Base-by-base conservation (phyloP, 257 asterid genomes). In the Solanum verrucosum region DNA sequence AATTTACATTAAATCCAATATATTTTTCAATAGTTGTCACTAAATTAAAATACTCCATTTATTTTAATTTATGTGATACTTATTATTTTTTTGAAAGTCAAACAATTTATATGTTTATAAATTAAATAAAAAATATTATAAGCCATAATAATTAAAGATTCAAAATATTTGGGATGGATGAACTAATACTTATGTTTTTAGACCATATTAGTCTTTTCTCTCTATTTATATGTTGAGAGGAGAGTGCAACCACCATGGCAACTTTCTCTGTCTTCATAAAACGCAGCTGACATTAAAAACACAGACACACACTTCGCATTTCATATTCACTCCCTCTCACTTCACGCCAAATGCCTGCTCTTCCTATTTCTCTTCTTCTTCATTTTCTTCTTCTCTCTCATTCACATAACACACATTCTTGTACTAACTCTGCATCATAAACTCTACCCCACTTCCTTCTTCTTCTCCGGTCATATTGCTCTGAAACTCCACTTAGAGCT, bases 281-380 rank as follows among this genome's bases (percentile, higher is more conserved):
- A 85, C 91, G 67, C 88, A 89, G 87, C 84, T 77, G 85, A 87
- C 88, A 94, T 92, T 90, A 86, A 90, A 93, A 90, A 46, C 92
- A 40, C 87, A 38, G 31, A 84, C 68, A 75, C 88, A 86, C 68
- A 71, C 77, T 44, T 49, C 0, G 63, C 65, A 78, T 88, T 83
- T 91, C 91, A 89, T 90, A 88, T 91, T 92, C 89, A 84, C 92
- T 91, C 93, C 93, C 93, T 85, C 93, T 85, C 94, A 88, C 91
- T 93, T 96, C 98, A 96, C 99, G 98, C 98, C 93, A 95, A 95
- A 96, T 96, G 97, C 97, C 98, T 96, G 98, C 89, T 90, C 44
- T 88, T 87, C 10, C 93, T 89, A 91, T 88, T 90, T 49, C 59
- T 49, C 63, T 18, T 52, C 60, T 49, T 49, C 63, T 16, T 52